Evolutionary conservation across 140 eudicot genomes (phyloP), one percentile per base, ranked within the genome.

Genomic region (Anethum foeniculum): DNA sequence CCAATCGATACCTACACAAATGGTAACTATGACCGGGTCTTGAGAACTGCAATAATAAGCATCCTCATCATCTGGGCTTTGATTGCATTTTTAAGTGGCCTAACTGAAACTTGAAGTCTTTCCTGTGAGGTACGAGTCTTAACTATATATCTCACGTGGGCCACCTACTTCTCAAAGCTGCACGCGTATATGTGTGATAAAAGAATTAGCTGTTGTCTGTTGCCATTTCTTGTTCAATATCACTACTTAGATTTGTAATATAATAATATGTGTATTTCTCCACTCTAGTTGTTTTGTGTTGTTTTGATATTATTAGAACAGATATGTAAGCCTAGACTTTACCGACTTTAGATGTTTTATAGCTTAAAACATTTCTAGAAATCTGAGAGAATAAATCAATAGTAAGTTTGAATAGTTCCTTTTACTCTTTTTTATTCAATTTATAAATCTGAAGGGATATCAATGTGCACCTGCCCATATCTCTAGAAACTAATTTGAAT

Each of bases 51-150:
- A 23, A 88, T 94, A n/a, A 77, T 94, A 8, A 96, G 93, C 67
- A 69, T 94, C 44, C 97, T 94, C 73, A 90, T 94, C 65, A 39
- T 94, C 39, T 88, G 91, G 94, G 93, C 85, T 23, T 52, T 94
- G 82, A 82, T 94, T 77, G 97, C 95, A 43, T 87, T 94, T 38
- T 64, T 90, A 18, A 88, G 87, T 10, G 93, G 97, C 65, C 47
- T 92, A 43, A 81, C 56, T 75, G 91, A 94, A 80, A 89, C 92
- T 48, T 93, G 89, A 85, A 90, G 78, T 73, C 88, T 88, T 79
- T 86, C 69, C 79, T 52, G 0, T 91, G 81, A 88, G 87, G 82
- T 84, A 80, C 67, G 56, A 67, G 39, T 23, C 51, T 77, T 11
- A 68, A 49, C 68, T 46, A 76, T 74, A 21, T 11, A 44, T 23